A percentile compares a stretch with the other conserved stretches of the same genome.
Conservation (phyloP, 441 rosid genomes). For the Erysimum cheiri region DNA sequence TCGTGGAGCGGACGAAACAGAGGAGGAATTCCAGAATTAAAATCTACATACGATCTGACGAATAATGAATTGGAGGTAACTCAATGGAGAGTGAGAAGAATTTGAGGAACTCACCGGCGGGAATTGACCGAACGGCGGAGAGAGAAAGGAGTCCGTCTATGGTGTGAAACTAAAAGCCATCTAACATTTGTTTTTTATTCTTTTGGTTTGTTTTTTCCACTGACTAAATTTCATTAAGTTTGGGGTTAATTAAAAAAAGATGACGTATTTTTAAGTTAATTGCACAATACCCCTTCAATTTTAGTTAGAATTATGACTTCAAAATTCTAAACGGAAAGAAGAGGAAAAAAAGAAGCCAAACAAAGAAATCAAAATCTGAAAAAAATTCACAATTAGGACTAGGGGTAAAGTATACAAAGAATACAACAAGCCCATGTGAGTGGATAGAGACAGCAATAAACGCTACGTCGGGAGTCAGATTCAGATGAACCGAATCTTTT, state of each 20-base stretch:
- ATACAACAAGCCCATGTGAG: neutral
- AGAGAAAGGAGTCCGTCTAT: conserved; percentile 12
- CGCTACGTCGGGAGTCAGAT: conserved; percentile 7
- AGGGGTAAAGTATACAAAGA: neutral
- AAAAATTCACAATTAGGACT: neutral
- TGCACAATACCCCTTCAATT: conserved; percentile 31
- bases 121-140: conserved; percentile 8
- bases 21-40: neutral
- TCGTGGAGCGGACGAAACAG: neutral
- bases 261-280: conserved; percentile 22
- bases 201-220: neutral
- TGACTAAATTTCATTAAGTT: neutral
- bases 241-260: neutral
- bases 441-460: neutral
- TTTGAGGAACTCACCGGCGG: conserved; percentile 21
- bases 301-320: neutral
- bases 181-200: neutral
- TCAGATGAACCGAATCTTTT: neutral
- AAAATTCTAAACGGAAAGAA: neutral
- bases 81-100: neutral
- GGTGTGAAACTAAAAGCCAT: conserved; percentile 24
- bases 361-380: conserved; percentile 1
- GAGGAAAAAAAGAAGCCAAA: neutral
- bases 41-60: neutral
- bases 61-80: neutral